Evolutionary conservation across 2,329 filamentous ascomycete genomes (phyloP).

Genomic region (Raffaelea ambrosiae): DNA sequence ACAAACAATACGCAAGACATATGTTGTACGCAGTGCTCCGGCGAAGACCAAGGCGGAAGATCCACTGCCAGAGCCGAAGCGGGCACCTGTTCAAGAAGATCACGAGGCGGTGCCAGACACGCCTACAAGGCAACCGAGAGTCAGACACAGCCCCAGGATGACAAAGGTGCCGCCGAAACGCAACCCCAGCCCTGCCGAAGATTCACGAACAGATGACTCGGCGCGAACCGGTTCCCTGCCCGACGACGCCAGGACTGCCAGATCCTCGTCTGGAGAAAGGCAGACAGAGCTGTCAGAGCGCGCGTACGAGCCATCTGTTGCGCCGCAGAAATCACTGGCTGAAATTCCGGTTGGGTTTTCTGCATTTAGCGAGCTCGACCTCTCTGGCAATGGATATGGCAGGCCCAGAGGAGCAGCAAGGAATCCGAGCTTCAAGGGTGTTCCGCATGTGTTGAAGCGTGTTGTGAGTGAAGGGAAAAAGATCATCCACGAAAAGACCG

Average conservation of each 20-base stretch:
- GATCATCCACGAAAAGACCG: conserved; percentile 53
- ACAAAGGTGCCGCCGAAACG: conserved; percentile 12
- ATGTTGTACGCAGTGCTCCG: conserved; percentile 7
- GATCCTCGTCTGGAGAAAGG: conserved; percentile 1
- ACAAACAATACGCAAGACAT: conserved; percentile 1
- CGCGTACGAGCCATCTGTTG: not conserved
- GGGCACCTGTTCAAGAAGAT: not conserved
- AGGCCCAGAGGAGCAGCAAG: conserved; percentile 40
- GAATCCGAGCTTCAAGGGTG: conserved; percentile 48
- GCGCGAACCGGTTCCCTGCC: not conserved
- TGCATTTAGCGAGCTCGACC: conserved; percentile 56
- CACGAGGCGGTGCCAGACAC: conserved; percentile 22
- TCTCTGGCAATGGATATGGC: conserved; percentile 39
- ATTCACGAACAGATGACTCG: conserved; percentile 12
- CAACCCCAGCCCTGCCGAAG: conserved; percentile 19
- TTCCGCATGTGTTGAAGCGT: conserved; percentile 57
- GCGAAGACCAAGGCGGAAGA: not conserved
- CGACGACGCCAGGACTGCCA: not conserved
- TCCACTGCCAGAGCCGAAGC: not conserved
- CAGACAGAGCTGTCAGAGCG: not conserved
- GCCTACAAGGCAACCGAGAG: conserved; percentile 14
- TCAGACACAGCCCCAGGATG: conserved; percentile 1
- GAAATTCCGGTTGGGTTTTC: conserved; percentile 58
- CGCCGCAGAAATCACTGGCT: conserved; percentile 42
- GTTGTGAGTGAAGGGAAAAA: conserved; percentile 57